Percentiles rank a stretch among this genome's conserved stretches.
Conservation (phyloP, 179 eudicot species). For the Heliamphora pulchella region DNA sequence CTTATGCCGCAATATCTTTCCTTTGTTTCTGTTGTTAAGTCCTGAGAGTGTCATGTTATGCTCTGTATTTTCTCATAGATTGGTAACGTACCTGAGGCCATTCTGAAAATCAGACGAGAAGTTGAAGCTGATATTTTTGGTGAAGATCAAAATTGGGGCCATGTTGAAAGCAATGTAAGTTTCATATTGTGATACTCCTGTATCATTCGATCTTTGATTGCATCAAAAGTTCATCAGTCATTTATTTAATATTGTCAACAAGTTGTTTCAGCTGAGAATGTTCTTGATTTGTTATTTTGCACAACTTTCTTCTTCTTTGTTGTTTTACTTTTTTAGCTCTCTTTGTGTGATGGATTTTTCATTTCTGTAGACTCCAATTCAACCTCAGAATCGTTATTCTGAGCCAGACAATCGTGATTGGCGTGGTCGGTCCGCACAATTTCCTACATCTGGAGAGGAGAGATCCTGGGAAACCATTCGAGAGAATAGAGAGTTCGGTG, state of each 20-base stretch:
- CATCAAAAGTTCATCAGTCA: not conserved
- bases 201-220: not conserved
- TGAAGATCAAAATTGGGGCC: constrained; percentile 71
- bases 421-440: constrained; percentile 75
- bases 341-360: not conserved
- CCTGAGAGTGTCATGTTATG: not conserved
- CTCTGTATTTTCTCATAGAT: constrained; percentile 30
- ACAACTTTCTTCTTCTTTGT: no score
- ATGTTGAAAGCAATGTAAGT: constrained; percentile 63
- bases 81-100: constrained; percentile 47
- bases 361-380: constrained; percentile 37
- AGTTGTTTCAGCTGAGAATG: not conserved
- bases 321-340: not conserved
- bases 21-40: not conserved
- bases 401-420: constrained; percentile 95
- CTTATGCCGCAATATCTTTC: not conserved
- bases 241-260: not conserved
- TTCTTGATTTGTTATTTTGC: not conserved
- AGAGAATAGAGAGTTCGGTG: constrained; percentile 50
- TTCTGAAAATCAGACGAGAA: constrained; percentile 62
- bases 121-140: constrained; percentile 74
- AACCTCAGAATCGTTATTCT: constrained; percentile 57
- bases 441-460: constrained; percentile 54
- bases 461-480: constrained; percentile 77
- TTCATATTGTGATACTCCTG: not conserved